Evolutionary conservation across 2,329 filamentous ascomycete genomes (phyloP).

Genomic region (Aureobasidium sp.): DNA sequence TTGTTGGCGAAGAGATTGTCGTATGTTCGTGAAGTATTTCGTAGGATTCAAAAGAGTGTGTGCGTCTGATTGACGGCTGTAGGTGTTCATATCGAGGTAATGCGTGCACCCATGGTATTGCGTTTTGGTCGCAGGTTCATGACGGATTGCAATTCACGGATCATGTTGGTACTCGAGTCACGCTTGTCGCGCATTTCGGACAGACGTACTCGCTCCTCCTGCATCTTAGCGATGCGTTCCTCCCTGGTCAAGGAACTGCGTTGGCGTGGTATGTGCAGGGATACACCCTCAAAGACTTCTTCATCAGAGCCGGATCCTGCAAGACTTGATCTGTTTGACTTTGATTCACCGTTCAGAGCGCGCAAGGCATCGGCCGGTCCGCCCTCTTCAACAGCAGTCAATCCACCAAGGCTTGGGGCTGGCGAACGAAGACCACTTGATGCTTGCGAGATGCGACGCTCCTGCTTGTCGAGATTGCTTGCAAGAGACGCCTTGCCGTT

Average conservation of each 20-base stretch:
- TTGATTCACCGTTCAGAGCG: conserved; percentile 64
- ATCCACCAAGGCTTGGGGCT: conserved; percentile 53
- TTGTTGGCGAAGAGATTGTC: not conserved
- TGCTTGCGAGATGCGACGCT: conserved; percentile 49
- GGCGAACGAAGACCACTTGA: conserved; percentile 42
- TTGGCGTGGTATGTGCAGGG: conserved; percentile 58
- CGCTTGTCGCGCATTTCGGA: conserved; percentile 62
- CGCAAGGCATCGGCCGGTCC: conserved; percentile 61
- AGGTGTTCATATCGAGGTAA: conserved; percentile 13
- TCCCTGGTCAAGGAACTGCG: conserved; percentile 69
- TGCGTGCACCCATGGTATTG: not conserved
- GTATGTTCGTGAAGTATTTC: not conserved
- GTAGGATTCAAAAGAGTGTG: not conserved
- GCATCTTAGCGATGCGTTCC: conserved; percentile 79
- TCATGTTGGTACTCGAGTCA: conserved; percentile 80
- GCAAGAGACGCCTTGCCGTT: conserved; percentile 71
- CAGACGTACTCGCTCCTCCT: conserved; percentile 73
- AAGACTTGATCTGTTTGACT: conserved; percentile 37
- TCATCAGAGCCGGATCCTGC: conserved; percentile 43
- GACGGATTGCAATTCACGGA: conserved; percentile 85
- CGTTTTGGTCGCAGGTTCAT: conserved; percentile 42
- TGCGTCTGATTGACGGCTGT: not conserved
- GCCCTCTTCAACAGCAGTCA: conserved; percentile 47
- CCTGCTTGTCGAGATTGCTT: conserved; percentile 72
- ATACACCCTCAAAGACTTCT: conserved; percentile 87